Evolutionary conservation across 225 moss, liverwort and hornwort species (phyloP).

Genomic region (Marchantia paleacea): DNA sequence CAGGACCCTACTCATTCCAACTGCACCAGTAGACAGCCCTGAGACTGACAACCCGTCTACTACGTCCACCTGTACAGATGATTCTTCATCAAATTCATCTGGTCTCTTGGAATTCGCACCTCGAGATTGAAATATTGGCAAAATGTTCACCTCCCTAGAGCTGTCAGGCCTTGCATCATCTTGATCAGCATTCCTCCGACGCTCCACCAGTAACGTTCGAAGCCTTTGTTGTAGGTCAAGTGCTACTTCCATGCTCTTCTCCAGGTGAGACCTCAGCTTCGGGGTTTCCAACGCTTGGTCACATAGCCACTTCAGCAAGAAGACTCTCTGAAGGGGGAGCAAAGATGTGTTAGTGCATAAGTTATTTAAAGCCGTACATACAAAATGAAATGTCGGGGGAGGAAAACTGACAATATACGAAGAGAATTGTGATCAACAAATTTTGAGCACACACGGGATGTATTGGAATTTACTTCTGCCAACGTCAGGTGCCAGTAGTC

Average conservation of each 20-base stretch:
- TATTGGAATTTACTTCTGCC: constrained; percentile 53
- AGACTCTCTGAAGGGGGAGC: constrained; percentile 52
- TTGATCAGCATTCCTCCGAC: constrained; percentile 46
- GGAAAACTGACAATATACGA: neutral
- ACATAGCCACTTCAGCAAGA: constrained; percentile 73
- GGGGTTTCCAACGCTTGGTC: constrained; percentile 77
- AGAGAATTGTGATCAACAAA: neutral
- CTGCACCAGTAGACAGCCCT: neutral
- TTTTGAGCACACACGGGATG: neutral
- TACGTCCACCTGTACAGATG: neutral
- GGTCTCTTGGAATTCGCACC: constrained; percentile 30
- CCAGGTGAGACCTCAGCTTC: constrained; percentile 68
- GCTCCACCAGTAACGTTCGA: constrained; percentile 47
- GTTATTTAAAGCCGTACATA: neutral
- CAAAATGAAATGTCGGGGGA: neutral
- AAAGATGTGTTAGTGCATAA: constrained; percentile 6
- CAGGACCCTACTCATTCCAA: constrained; percentile 12
- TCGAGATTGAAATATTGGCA: constrained; percentile 29
- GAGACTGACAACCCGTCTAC: neutral
- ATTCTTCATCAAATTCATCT: constrained; percentile 3
- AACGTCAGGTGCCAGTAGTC: constrained; percentile 90
- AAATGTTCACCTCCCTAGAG: constrained; percentile 29
- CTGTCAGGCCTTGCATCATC: constrained; percentile 19
- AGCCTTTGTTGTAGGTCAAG: constrained; percentile 76
- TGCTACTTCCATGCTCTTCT: constrained; percentile 63